Percentiles rank a stretch among this genome's conserved stretches.
These are phyloP conservation scores for Nakazawaea ishiwadae DNA, from an alignment of 805 yeast genomes.

Conservation along the genomic window DNA sequence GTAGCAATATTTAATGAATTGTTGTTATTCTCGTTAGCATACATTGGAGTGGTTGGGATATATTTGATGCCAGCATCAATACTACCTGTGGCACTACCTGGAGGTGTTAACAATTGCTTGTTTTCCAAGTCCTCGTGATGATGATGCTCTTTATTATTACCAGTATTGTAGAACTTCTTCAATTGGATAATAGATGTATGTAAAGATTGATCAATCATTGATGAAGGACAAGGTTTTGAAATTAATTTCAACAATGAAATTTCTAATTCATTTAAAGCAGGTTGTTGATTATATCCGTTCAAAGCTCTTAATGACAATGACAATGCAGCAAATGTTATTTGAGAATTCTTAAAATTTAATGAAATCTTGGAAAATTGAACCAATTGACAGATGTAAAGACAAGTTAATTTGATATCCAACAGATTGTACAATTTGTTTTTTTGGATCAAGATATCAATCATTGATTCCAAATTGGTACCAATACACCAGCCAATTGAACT, in stretches of 20 bases:
- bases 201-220: constrained; percentile 6
- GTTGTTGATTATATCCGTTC: constrained; percentile 20
- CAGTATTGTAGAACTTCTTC: constrained; percentile 4
- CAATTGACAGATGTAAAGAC: constrained; percentile 61
- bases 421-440: constrained; percentile 15
- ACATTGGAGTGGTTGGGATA: constrained; percentile 4
- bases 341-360: constrained; percentile 40
- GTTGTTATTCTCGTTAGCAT: not conserved
- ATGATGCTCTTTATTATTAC: not conserved
- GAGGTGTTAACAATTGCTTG: constrained; percentile 12
- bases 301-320: constrained; percentile 40
- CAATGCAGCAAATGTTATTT: constrained; percentile 48
- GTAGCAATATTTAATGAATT: not conserved
- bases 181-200: constrained; percentile 1
- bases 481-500: constrained; percentile 63
- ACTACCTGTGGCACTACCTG: constrained; percentile 11
- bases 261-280: constrained; percentile 30
- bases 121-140: constrained; percentile 3
- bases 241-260: constrained; percentile 17
- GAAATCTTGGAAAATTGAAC: constrained; percentile 57
- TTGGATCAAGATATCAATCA: constrained; percentile 50
- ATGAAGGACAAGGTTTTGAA: constrained; percentile 7
- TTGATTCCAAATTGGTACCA: constrained; percentile 59
- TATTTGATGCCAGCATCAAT: constrained; percentile 14
- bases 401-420: constrained; percentile 32